Evolutionary conservation across 352 stramenopile species (phyloP).

Genomic region (Pythium apleroticum): DNA sequence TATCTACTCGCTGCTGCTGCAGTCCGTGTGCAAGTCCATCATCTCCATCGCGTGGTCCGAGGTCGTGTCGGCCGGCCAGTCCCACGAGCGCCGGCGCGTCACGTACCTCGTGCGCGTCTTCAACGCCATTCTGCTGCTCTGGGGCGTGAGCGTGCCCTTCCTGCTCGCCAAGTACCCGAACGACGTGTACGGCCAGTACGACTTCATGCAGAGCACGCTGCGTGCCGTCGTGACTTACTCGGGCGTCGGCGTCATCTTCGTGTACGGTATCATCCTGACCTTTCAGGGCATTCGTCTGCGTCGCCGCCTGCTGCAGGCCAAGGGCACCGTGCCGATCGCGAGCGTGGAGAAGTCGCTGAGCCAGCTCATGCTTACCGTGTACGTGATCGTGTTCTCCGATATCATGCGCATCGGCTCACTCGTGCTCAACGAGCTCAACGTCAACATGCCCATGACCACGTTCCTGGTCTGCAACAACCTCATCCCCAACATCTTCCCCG

Average conservation of each 20-base stretch:
- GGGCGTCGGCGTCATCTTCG: conserved; percentile 55
- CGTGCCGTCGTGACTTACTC: conserved; percentile 59
- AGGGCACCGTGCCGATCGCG: conserved; percentile 58
- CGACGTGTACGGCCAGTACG: conserved; percentile 60
- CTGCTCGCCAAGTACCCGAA: conserved; percentile 51
- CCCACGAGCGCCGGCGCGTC: conserved; percentile 50
- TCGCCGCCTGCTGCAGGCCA: conserved; percentile 65
- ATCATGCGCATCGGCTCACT: conserved; percentile 69
- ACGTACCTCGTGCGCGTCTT: conserved; percentile 54
- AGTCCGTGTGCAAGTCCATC: conserved; percentile 81
- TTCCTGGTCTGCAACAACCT: conserved; percentile 78
- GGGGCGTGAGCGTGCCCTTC: conserved; percentile 57
- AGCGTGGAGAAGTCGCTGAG: conserved; percentile 80
- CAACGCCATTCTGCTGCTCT: conserved; percentile 56
- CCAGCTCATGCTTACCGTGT: conserved; percentile 81
- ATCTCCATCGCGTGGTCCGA: conserved; percentile 79
- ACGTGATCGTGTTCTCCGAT: conserved; percentile 74
- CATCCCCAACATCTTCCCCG: conserved; percentile 82
- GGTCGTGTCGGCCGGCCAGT: conserved; percentile 76
- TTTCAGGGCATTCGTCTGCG: conserved; percentile 77
- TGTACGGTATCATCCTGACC: conserved; percentile 65
- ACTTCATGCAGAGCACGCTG: conserved; percentile 58
- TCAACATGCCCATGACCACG: conserved; percentile 56
- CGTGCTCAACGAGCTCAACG: conserved; percentile 46
- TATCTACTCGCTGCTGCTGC: conserved; percentile 65